Base-by-base conservation (phyloP, 192 early-diverging fungal genomes). In the Coemansia sp. region DNA sequence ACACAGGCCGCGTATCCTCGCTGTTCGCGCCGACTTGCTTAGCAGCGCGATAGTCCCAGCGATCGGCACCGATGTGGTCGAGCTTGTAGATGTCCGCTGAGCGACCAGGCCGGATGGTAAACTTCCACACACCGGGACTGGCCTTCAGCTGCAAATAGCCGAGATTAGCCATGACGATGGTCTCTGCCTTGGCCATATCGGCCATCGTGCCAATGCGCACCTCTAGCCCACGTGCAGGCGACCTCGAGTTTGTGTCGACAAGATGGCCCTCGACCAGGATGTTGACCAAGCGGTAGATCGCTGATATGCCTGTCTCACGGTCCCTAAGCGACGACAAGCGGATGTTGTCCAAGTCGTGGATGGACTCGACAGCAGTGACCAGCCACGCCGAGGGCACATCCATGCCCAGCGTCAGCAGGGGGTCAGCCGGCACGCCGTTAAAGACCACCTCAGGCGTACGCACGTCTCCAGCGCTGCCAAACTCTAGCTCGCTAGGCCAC, bases 151-250 rank as follows among this genome's bases (percentile, higher is more conserved):
- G 97, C 58, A 99, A 79, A 67, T 99, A 99, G 3, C 97, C 97
- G 15, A 96, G 85, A 46, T 99, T 99, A n/a, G 94, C 94, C 97
- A 99, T 99, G 1, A 97, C 94, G 39, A 97, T 94, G 4, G 96
- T 99, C 65, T 96, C 97, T 1, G 90, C 88, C 40, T 91, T 85
- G 3, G 82, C 84, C 10, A 88, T 86, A 7, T 86, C 53, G 1
- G 68, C 61, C 0, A 76, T 69, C 29, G 93, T 94, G 9, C 92
- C 94, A 15, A 99, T 88, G 20, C 91, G 84, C 43, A 96, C 93
- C 73, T 99, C 95, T 9, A 94, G 85, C 0, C 96, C 96, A 14
- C 96, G 91, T 42, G 95, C 95, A 4, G 97, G 94, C n/a, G 72
- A 70, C 53, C 86, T 86, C 12, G 68, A 81, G 19, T 76, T 77